Conservation (phyloP, 306 rosid genomes). For the Amphicarpaea edgeworthii region DNA sequence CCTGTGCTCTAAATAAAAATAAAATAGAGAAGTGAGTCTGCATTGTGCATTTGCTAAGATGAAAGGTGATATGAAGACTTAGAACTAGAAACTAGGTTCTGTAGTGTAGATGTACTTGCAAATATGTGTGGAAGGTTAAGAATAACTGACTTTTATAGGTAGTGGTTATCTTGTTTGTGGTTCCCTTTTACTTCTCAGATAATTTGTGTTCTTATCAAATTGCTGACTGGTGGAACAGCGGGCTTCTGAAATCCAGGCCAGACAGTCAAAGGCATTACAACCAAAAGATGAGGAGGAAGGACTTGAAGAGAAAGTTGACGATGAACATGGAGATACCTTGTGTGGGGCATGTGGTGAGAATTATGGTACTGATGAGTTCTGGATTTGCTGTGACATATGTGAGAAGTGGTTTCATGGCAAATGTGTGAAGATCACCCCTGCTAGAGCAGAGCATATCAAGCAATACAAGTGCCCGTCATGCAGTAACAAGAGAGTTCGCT, state of each 20-base stretch:
- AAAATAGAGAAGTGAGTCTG: no score
- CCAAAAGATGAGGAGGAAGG: constrained; percentile 71
- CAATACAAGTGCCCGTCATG: constrained; percentile 97
- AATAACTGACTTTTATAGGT: constrained; percentile 14
- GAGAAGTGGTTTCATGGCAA: constrained; percentile 96
- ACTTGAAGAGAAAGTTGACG: constrained; percentile 71
- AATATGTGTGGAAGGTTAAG: constrained; percentile 20
- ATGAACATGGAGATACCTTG: constrained; percentile 80
- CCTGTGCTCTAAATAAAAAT: no score
- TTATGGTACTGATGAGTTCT: constrained; percentile 79
- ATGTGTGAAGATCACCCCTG: constrained; percentile 90
- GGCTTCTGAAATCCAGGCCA: constrained; percentile 62
- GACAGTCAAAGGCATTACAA: constrained; percentile 51
- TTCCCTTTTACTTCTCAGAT: constrained; percentile 29
- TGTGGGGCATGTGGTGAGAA: constrained; percentile 91
- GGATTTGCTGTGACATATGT: constrained; percentile 92
- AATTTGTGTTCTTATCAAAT: constrained; percentile 29
- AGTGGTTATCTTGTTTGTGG: constrained; percentile 5
- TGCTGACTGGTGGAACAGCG: constrained; percentile 56
- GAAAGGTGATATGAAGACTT: no score
- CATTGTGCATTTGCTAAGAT: no score
- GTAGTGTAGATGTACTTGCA: not conserved
- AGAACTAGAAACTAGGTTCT: not conserved
- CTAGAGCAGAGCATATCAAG: constrained; percentile 88
- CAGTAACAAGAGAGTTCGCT: constrained; percentile 86